Evolutionary conservation across 1,139 yeast genomes (phyloP).

Genomic region (Barnettozyma hawaiiensis): DNA sequence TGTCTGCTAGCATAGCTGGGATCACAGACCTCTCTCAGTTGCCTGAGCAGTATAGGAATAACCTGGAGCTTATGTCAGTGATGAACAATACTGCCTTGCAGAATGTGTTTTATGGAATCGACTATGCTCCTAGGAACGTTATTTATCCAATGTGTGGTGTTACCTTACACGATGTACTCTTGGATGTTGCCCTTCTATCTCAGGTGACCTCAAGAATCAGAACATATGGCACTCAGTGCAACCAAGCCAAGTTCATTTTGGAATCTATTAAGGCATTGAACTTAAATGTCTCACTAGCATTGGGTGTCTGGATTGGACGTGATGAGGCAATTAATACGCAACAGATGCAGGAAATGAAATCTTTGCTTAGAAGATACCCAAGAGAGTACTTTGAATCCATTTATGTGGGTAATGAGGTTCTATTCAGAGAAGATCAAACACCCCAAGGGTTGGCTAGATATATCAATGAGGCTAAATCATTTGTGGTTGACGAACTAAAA

Average conservation of each 20-base stretch:
- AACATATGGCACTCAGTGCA: slow-evolving; percentile 60
- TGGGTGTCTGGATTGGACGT: slow-evolving; percentile 61
- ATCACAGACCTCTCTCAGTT: slow-evolving; percentile 26
- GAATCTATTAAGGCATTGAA: slow-evolving; percentile 47
- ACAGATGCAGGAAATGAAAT: slow-evolving; percentile 42
- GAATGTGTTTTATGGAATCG: slow-evolving; percentile 49
- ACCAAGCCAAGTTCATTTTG: slow-evolving; percentile 48
- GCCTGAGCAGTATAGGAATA: slow-evolving; percentile 30
- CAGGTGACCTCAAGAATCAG: slow-evolving; percentile 52
- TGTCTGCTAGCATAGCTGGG: slow-evolving; percentile 19
- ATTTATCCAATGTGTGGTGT: slow-evolving; percentile 47
- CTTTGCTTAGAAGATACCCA: slow-evolving; percentile 41
- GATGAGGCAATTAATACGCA: slow-evolving; percentile 36
- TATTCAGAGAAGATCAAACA: slow-evolving; percentile 48
- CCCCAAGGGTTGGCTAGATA: slow-evolving; percentile 36
- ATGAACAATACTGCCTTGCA: slow-evolving; percentile 32
- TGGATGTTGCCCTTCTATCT: slow-evolving; percentile 53
- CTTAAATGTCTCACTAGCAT: slow-evolving; percentile 49
- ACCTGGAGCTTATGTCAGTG: slow-evolving; percentile 29
- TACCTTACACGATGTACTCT: slow-evolving; percentile 41
- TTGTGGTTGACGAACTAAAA: slow-evolving; percentile 37
- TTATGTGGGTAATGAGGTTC: slow-evolving; percentile 58
- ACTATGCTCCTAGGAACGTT: slow-evolving; percentile 52
- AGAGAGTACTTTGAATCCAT: slow-evolving; percentile 44
- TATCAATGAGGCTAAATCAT: slow-evolving; percentile 39